phyloP scores from a whole-genome alignment of 352 stramenopile genomes.

The Globisporangium solare region DNA sequence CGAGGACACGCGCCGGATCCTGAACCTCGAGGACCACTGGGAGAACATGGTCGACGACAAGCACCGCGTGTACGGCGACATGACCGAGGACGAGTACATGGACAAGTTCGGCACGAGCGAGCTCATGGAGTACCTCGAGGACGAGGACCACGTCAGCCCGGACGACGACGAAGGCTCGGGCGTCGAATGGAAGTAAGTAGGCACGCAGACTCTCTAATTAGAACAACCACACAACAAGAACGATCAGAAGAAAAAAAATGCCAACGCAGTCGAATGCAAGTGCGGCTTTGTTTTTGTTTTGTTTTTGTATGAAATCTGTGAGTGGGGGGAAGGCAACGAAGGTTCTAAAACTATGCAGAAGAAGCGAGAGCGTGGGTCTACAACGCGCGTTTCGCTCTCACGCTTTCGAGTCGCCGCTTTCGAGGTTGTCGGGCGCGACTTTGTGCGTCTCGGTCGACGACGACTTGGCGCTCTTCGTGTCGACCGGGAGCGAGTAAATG shows the following conservation, averaged over 20 bases:
- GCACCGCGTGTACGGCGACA: slow-evolving; percentile 73
- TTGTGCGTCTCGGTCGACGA: neutral
- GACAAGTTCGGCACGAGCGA: slow-evolving; percentile 84
- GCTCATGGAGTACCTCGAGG: slow-evolving; percentile 76
- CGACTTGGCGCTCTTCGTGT: slow-evolving; percentile 7
- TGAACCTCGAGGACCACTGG: slow-evolving; percentile 78
- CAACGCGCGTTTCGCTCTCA: no score
- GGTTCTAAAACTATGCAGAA: no score
- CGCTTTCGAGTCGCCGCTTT: slow-evolving; percentile 1
- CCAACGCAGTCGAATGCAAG: no score
- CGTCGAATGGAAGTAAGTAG: slow-evolving; percentile 56
- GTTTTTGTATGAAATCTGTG: no score
- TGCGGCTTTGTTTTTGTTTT: no score
- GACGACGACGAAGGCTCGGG: slow-evolving; percentile 28
- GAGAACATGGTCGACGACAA: slow-evolving; percentile 84
- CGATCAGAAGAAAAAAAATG: no score
- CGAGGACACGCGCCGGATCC: slow-evolving; percentile 65
- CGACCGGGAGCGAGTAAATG: slow-evolving; percentile 70
- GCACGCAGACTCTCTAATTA: neutral
- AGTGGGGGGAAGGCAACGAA: no score
- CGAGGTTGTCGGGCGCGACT: slow-evolving; percentile 1
- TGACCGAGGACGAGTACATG: slow-evolving; percentile 85
- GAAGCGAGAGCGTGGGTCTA: neutral
- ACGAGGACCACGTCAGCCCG: slow-evolving; percentile 44
- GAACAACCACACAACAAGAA: no score